Evolutionary conservation across 306 rosid genomes (phyloP).

Genomic region (Medicago lupulina): DNA sequence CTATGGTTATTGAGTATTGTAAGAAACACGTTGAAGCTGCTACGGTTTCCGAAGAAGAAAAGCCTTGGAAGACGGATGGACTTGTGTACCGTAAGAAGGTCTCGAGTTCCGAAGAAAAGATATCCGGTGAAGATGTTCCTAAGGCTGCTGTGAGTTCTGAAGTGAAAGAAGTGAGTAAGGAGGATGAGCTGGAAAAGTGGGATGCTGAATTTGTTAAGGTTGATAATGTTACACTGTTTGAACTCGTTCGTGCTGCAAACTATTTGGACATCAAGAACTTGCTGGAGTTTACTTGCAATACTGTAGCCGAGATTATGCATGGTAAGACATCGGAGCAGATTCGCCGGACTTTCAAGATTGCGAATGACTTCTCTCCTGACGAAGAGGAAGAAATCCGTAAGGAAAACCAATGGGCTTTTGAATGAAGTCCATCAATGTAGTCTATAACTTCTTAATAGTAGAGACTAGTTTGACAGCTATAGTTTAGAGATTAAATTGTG

Average conservation of each 20-base stretch:
- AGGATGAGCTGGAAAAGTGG: background rate
- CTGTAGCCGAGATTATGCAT: slow-evolving; percentile 74
- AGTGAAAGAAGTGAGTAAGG: too few species aligned
- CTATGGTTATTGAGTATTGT: background rate
- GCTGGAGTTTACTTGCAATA: slow-evolving; percentile 69
- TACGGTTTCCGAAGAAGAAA: too few species aligned
- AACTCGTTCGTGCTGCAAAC: background rate
- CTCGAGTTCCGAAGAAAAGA: too few species aligned
- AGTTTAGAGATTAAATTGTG: too few species aligned
- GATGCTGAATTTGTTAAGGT: background rate
- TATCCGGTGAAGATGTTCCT: too few species aligned
- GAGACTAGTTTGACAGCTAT: too few species aligned
- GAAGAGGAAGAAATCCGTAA: slow-evolving; percentile 80
- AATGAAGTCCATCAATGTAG: too few species aligned
- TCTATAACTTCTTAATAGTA: too few species aligned
- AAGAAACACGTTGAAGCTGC: too few species aligned
- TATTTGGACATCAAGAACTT: slow-evolving; percentile 11
- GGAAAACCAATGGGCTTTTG: slow-evolving; percentile 72
- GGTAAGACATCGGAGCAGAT: slow-evolving; percentile 76
- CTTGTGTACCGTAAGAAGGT: too few species aligned
- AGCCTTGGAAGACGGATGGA: too few species aligned
- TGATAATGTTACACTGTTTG: background rate
- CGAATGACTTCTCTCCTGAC: slow-evolving; percentile 69
- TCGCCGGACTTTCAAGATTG: slow-evolving; percentile 68
- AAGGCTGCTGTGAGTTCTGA: too few species aligned